Conservation (phyloP, 768 basidiomycete genomes). For the Grammothele lineata region DNA sequence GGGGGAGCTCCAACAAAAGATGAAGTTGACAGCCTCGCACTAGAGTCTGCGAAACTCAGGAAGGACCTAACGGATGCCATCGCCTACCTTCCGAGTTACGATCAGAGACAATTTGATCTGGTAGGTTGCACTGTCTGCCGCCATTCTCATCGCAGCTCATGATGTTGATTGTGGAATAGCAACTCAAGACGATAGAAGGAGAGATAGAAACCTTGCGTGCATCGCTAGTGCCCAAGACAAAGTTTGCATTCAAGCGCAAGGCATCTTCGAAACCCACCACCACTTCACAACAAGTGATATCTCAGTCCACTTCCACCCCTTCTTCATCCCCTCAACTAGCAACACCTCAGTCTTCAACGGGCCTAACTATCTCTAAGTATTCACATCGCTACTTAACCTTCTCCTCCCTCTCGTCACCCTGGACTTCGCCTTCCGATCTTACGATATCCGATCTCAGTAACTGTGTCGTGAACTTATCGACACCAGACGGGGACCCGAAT, state of each 20-base stretch:
- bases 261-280: constrained; percentile 2
- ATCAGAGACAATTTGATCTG: constrained; percentile 67
- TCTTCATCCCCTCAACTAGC: not conserved
- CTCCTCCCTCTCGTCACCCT: constrained; percentile 31
- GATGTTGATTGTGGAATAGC: constrained; percentile 36
- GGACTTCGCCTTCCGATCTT: constrained; percentile 43
- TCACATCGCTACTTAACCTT: constrained; percentile 45
- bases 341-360: not conserved
- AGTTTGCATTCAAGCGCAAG: constrained; percentile 66
- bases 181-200: constrained; percentile 60
- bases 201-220: constrained; percentile 47
- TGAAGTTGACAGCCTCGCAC: constrained; percentile 40
- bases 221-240: constrained; percentile 44
- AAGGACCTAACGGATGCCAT: constrained; percentile 64
- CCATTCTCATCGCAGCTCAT: not conserved
- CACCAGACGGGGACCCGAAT: constrained; percentile 14
- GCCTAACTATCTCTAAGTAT: constrained; percentile 43
- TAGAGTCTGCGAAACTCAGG: constrained; percentile 52
- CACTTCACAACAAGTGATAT: too few species aligned
- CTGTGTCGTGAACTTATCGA: constrained; percentile 70
- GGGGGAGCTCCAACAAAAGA: constrained; percentile 18
- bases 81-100: constrained; percentile 62
- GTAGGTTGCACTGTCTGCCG: constrained; percentile 36
- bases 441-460: constrained; percentile 60
- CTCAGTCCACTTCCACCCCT: not conserved